Base-by-base conservation (phyloP, 2,329 filamentous ascomycete species). In the Nannizzia gypsea region DNA sequence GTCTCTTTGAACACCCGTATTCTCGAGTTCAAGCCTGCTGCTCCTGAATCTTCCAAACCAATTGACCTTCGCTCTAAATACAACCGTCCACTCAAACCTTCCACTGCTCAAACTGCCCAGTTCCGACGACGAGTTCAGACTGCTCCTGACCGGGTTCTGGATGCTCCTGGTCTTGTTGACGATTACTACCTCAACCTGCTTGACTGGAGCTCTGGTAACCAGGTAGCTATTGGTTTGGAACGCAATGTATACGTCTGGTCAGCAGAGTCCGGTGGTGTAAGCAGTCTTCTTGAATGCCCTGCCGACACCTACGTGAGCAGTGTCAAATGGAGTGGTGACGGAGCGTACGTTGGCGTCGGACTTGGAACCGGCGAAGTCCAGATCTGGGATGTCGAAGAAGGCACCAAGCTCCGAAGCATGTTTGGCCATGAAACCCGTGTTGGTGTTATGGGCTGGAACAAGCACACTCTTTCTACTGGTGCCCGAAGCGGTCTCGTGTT, bases 141-240 rank as follows among this genome's bases (percentile, higher is more conserved):
- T 6, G 90, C 92, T 11, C 93, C 93, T 9, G 93, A 99, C 76
- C 89, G 93, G 65, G 93, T 99, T 13, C 83, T 99, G 26, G 93
- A 99, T 75, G 93, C 93, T 3, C 93, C 93, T 4, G 93, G 92
- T 60, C 84, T 99, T 58, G 88, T 97, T 63, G 93, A 99, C 69
- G 93, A 99, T 78, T 99, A 97, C 82, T 99, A 99, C 74, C 87
- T 99, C 68, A 99, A 99, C 80, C 82, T 99, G 42, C 84, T 99
- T 26, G 93, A 99, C 78, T 99, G 93, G 93, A 96, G 91, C 71
- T 93, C 90, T 5, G 87, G 88, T 62, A 99, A 99, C 80, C 93
- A 99, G 75, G 92, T 99, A 59, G 93, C 93, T 56, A 97, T 99
- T 71, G 93, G 92, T 60, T 84, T 99, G 11, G 93, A 97, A 79